These are phyloP conservation scores for Gonium pectorale DNA, from an alignment of 139 green algal species.

Conservation along the genomic window DNA sequence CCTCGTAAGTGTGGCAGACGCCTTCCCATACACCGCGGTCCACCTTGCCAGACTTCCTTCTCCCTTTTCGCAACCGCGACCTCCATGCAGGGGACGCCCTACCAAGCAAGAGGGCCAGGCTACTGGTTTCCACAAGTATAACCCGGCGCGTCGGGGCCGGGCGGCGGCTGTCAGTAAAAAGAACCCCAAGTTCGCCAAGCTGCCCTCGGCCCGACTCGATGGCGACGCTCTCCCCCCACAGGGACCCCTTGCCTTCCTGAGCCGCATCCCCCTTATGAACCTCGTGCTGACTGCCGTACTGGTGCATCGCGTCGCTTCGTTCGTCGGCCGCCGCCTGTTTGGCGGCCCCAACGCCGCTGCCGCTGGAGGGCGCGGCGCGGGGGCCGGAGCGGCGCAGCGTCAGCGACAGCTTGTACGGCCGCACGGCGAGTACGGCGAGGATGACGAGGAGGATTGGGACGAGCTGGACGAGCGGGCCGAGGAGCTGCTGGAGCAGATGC, in stretches of 20 bases:
- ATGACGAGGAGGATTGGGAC: background rate
- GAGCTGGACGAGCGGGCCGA: conserved; percentile 8
- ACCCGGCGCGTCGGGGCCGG: conserved; percentile 9
- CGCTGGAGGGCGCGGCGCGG: background rate
- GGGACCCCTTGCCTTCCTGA: background rate
- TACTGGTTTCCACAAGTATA: conserved; percentile 40
- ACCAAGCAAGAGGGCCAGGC: too few relatives aligned
- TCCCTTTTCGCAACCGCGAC: too few relatives aligned
- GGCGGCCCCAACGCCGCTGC: background rate
- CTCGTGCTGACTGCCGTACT: background rate
- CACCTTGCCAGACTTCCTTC: too few relatives aligned
- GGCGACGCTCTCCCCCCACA: background rate
- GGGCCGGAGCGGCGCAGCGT: background rate
- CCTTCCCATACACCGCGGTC: too few relatives aligned
- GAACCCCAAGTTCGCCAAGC: too few relatives aligned
- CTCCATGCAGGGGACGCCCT: too few relatives aligned
- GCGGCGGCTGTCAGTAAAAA: too few relatives aligned
- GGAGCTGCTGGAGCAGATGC: conserved; percentile 2
- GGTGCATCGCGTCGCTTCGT: conserved; percentile 1
- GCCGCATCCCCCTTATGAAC: conserved; percentile 11
- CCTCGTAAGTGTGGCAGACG: too few relatives aligned
- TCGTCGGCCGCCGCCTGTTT: conserved; percentile 2
- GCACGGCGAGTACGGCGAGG: background rate
- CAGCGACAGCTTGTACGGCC: background rate
- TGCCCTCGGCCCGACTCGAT: background rate